A percentile compares a stretch with the other conserved stretches of the same genome.
Evolutionary conservation across 176 grass and related monocot species (phyloP).

Genomic region (Pontederia paniculata): DNA sequence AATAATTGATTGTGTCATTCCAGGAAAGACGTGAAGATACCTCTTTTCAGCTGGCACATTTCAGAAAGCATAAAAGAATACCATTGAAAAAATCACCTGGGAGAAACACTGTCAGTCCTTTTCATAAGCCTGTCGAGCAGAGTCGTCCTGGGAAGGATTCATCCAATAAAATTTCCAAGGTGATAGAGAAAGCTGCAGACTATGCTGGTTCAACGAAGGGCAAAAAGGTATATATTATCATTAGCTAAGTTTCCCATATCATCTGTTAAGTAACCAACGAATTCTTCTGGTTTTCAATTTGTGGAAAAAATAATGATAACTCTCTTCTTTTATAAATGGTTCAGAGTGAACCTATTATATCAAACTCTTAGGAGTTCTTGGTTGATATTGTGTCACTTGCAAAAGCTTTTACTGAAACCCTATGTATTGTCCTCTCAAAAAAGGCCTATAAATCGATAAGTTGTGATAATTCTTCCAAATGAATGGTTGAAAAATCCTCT

Average conservation of each 20-base stretch:
- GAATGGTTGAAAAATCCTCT: too few relatives aligned
- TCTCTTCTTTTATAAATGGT: too few relatives aligned
- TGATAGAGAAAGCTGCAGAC: conserved; percentile 83
- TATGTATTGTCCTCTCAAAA: too few relatives aligned
- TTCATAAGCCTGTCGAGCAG: conserved; percentile 74
- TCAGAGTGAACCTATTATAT: too few relatives aligned
- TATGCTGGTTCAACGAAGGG: conserved; percentile 58
- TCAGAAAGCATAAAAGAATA: conserved; percentile 84
- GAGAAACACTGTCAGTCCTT: conserved; percentile 29
- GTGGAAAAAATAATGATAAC: too few relatives aligned
- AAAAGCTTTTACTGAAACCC: too few relatives aligned
- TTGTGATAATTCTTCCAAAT: too few relatives aligned
- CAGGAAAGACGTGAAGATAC: conserved; percentile 98
- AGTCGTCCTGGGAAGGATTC: conserved; percentile 79
- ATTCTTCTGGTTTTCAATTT: too few relatives aligned
- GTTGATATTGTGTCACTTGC: too few relatives aligned
- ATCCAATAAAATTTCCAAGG: conserved; percentile 76
- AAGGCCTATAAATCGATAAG: too few relatives aligned
- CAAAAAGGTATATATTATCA: conserved; percentile 48
- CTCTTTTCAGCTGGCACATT: conserved; percentile 57
- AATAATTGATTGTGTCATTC: conserved; percentile 7
- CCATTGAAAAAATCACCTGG: conserved; percentile 62
- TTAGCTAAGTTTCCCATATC: not conserved
- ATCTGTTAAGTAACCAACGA: too few relatives aligned
- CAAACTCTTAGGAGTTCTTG: too few relatives aligned